Percentiles rank a stretch among this genome's conserved stretches.
phyloP scores from a whole-genome alignment of 129 eudicot genomes.

The Helianthus tuberosus region DNA sequence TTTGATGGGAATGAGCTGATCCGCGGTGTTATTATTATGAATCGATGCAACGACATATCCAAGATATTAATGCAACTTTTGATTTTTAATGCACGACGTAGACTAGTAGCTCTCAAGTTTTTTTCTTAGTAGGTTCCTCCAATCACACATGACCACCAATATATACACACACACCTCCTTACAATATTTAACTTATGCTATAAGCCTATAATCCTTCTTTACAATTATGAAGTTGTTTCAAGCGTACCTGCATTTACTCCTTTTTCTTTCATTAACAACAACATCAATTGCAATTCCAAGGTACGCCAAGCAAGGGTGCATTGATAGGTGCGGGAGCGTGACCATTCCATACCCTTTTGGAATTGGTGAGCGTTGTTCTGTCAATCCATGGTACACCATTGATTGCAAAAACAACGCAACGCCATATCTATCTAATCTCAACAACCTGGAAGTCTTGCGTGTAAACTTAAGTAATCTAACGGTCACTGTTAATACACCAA shows the following conservation, averaged over 20 bases:
- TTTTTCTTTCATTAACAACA: background rate
- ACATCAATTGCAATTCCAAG: background rate
- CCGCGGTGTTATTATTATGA: too few species aligned
- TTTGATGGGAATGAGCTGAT: too few species aligned
- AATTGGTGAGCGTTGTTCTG: slow-evolving; percentile 17
- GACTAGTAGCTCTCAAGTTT: background rate
- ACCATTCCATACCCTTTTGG: slow-evolving; percentile 38
- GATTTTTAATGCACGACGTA: too few species aligned
- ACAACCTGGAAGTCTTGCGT: background rate
- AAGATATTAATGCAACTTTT: too few species aligned
- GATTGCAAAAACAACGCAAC: slow-evolving; percentile 20
- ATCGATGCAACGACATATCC: too few species aligned
- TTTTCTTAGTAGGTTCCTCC: background rate
- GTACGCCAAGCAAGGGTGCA: slow-evolving; percentile 25
- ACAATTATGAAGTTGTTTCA: slow-evolving; percentile 21
- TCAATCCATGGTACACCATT: slow-evolving; percentile 20
- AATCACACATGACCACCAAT: background rate
- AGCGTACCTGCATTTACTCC: background rate
- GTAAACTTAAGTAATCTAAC: background rate
- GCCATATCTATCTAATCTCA: slow-evolving; percentile 13
- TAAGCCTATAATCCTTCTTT: background rate
- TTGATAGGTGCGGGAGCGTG: slow-evolving; percentile 13
- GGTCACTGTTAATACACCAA: slow-evolving; percentile 15
- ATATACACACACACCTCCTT: background rate
- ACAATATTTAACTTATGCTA: too few species aligned